Evolutionary conservation across 2,329 filamentous ascomycete genomes (phyloP).

Genomic region (Calonectria hongkongensis): DNA sequence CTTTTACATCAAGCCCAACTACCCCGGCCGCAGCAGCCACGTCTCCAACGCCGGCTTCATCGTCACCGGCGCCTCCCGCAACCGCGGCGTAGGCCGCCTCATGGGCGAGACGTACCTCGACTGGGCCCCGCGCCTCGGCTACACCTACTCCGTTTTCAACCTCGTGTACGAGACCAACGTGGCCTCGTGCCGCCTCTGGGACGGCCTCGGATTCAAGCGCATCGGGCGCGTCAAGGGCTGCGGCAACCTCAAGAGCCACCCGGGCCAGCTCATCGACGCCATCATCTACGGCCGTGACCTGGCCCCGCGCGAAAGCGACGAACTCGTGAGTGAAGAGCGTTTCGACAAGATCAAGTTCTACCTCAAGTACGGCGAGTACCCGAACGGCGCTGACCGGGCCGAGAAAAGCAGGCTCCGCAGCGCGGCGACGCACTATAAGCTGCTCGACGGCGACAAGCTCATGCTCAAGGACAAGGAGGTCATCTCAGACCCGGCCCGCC

Average conservation of each 20-base stretch:
- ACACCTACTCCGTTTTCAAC: constrained; percentile 95
- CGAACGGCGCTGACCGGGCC: constrained; percentile 91
- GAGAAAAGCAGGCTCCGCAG: constrained; percentile 96
- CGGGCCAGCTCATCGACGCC: constrained; percentile 81
- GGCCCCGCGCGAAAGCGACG: constrained; percentile 78
- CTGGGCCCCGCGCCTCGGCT: constrained; percentile 87
- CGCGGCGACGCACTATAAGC: constrained; percentile 95
- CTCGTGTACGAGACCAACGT: constrained; percentile 96
- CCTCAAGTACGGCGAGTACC: constrained; percentile 95
- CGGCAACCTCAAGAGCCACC: constrained; percentile 81
- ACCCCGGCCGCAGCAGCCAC: constrained; percentile 92
- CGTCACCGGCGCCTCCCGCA: constrained; percentile 82
- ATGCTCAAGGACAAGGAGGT: constrained; percentile 99
- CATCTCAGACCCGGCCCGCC: constrained; percentile 89
- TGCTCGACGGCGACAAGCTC: constrained; percentile 84
- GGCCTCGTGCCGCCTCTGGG: constrained; percentile 92
- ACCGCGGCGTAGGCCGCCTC: constrained; percentile 83
- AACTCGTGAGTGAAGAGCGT: constrained; percentile 93
- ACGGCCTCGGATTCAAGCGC: constrained; percentile 92
- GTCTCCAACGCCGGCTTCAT: constrained; percentile 91
- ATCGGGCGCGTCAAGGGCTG: constrained; percentile 88
- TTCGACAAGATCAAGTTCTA: constrained; percentile 99
- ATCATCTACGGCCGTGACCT: constrained; percentile 85
- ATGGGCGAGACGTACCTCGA: constrained; percentile 87
- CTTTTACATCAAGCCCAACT: constrained; percentile 97